phyloP scores from a whole-genome alignment of 345 rosid genomes.

The Pugionium dolabratum region DNA sequence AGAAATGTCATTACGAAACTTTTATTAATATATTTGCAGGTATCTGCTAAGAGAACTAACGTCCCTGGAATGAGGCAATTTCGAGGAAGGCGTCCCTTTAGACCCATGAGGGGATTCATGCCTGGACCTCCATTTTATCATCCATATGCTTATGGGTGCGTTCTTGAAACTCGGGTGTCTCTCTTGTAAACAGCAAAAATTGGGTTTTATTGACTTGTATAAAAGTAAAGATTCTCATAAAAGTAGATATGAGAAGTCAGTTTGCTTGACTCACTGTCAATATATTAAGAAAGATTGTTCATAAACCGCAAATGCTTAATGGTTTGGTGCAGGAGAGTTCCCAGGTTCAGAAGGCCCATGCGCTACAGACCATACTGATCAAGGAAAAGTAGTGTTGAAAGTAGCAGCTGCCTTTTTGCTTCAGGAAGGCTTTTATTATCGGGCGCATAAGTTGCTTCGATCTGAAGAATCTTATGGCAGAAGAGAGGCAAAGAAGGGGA shows the following conservation, averaged over 20 bases:
- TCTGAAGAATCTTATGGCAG: constrained; percentile 29
- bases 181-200: neutral
- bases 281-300: neutral
- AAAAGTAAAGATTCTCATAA: too few species aligned
- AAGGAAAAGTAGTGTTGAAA: constrained; percentile 6
- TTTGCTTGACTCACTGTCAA: neutral
- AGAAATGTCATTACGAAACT: neutral
- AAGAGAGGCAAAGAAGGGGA: neutral
- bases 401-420: constrained; percentile 31
- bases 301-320: neutral
- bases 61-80: constrained; percentile 93
- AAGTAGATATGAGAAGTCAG: neutral
- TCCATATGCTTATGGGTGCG: constrained; percentile 83
- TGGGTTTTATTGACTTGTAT: too few species aligned
- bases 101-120: constrained; percentile 83
- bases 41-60: constrained; percentile 94
- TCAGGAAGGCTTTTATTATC: constrained; percentile 24
- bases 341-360: constrained; percentile 90
- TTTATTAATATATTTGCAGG: constrained; percentile 49
- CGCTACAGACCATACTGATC: constrained; percentile 87
- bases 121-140: constrained; percentile 65
- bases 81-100: constrained; percentile 87
- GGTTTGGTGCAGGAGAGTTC: constrained; percentile 72
- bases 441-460: constrained; percentile 1
- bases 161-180: neutral